A percentile compares a stretch with the other conserved stretches of the same genome.
These are phyloP conservation scores for Tylopilus cervinicoccineus DNA, from an alignment of 768 basidiomycete species.

Conservation along the genomic window DNA sequence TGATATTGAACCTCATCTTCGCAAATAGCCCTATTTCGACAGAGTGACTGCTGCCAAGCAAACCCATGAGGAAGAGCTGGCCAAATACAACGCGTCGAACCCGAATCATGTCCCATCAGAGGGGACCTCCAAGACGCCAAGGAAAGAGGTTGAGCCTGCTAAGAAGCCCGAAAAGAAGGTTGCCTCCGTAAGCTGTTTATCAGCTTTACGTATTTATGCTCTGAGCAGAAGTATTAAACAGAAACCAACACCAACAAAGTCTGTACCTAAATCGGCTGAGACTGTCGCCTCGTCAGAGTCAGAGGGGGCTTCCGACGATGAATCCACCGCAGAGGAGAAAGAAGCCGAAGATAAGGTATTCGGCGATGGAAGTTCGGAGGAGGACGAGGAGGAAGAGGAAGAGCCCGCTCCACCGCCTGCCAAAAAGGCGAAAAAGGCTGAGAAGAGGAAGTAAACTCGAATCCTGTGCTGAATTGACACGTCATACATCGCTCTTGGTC, in stretches of 20 bases:
- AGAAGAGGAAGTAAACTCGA: slow-evolving; percentile 22
- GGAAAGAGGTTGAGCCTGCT: slow-evolving; percentile 25
- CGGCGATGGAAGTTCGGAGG: slow-evolving; percentile 20
- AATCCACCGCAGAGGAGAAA: slow-evolving; percentile 25
- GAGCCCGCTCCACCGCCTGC: slow-evolving; percentile 28
- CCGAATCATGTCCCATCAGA: slow-evolving; percentile 47
- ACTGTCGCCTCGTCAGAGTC: slow-evolving; percentile 29
- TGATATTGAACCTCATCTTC: neutral
- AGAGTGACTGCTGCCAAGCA: slow-evolving; percentile 57
- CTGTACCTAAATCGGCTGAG: slow-evolving; percentile 21
- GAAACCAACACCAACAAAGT: slow-evolving; percentile 22
- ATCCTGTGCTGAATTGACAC: slow-evolving; percentile 10
- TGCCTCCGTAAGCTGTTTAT: slow-evolving; percentile 16
- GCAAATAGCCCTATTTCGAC: slow-evolving; percentile 29
- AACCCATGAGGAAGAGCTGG: slow-evolving; percentile 59
- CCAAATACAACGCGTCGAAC: slow-evolving; percentile 57
- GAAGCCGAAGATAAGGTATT: slow-evolving; percentile 19
- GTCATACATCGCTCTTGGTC: slow-evolving; percentile 1
- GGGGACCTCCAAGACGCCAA: slow-evolving; percentile 34
- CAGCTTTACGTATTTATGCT: slow-evolving; percentile 5
- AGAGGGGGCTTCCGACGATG: slow-evolving; percentile 25
- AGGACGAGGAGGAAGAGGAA: slow-evolving; percentile 22
- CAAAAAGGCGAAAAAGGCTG: slow-evolving; percentile 28
- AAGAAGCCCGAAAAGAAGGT: slow-evolving; percentile 27
- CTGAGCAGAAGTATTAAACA: slow-evolving; percentile 16